A percentile compares a stretch with the other conserved stretches of the same genome.
Evolutionary conservation across 2,329 filamentous ascomycete genomes (phyloP).

Genomic region (Passalora sequoiae): DNA sequence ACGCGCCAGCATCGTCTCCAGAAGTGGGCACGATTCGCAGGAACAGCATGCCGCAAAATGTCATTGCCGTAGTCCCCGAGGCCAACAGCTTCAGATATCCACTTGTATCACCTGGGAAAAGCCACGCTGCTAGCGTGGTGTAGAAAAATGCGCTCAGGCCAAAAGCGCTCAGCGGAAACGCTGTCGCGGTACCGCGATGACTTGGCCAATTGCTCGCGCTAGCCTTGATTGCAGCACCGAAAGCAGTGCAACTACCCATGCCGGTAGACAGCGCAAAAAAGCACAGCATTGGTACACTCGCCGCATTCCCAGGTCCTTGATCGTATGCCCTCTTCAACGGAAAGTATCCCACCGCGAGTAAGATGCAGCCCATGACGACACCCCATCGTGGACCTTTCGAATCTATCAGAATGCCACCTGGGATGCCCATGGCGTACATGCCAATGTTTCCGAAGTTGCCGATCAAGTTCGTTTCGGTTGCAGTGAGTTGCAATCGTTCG

Average conservation of each 20-base stretch:
- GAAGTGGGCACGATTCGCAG: constrained; percentile 60
- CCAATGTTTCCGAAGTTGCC: constrained; percentile 75
- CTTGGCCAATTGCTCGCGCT: constrained; percentile 85
- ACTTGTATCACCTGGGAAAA: constrained; percentile 78
- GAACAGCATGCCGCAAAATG: constrained; percentile 76
- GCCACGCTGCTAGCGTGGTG: constrained; percentile 67
- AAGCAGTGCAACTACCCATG: constrained; percentile 85
- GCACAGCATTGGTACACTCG: constrained; percentile 58
- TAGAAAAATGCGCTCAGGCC: constrained; percentile 96
- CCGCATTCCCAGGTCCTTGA: constrained; percentile 55
- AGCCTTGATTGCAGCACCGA: constrained; percentile 78
- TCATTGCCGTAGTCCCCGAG: constrained; percentile 70
- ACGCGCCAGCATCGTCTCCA: constrained; percentile 45
- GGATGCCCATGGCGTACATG: constrained; percentile 89
- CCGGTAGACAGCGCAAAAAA: constrained; percentile 83
- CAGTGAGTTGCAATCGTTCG: constrained; percentile 74
- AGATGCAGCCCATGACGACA: constrained; percentile 66
- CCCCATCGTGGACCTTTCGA: constrained; percentile 72
- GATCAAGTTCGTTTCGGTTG: constrained; percentile 91
- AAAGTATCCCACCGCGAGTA: constrained; percentile 76
- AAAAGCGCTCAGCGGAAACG: constrained; percentile 87
- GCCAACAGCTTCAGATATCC: constrained; percentile 76
- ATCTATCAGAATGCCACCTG: constrained; percentile 83
- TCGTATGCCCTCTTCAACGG: constrained; percentile 77
- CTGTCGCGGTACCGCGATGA: constrained; percentile 87